Evolutionary conservation across 768 basidiomycete genomes (phyloP).

Genomic region (Paxillus involutus): DNA sequence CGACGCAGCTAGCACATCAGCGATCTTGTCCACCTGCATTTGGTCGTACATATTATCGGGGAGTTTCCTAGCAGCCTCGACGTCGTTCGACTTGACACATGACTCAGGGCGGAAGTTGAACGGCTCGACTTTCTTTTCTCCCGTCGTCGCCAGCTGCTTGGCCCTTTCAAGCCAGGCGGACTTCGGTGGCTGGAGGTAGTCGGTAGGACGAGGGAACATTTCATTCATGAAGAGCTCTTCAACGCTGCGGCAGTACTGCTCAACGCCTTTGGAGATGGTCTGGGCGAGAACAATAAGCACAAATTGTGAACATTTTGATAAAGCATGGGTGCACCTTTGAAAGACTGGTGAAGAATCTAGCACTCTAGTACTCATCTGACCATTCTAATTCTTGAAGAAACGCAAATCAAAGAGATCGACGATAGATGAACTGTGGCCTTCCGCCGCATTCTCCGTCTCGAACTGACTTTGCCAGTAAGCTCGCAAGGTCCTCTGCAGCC

Average conservation of each 20-base stretch:
- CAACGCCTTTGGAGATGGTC: constrained; percentile 90
- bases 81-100: constrained; percentile 97
- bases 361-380: constrained; percentile 88
- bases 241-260: constrained; percentile 86
- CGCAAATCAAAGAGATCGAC: constrained; percentile 91
- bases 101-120: constrained; percentile 94
- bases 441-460: constrained; percentile 70
- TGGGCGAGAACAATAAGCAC: constrained; percentile 28
- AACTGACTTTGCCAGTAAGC: constrained; percentile 46
- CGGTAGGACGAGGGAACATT: constrained; percentile 85
- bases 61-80: constrained; percentile 86
- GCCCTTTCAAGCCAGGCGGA: constrained; percentile 89
- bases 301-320: background rate
- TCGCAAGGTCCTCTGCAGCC: background rate
- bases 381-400: constrained; percentile 90
- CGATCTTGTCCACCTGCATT: constrained; percentile 85
- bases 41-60: constrained; percentile 94
- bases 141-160: constrained; percentile 66
- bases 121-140: constrained; percentile 91
- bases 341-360: constrained; percentile 85
- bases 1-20: constrained; percentile 54
- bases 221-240: constrained; percentile 92
- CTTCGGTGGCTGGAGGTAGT: constrained; percentile 81
- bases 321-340: constrained; percentile 63
- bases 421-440: constrained; percentile 95